phyloP scores from a whole-genome alignment of 2,329 filamentous ascomycete genomes.

The Ophiostoma quercus region DNA sequence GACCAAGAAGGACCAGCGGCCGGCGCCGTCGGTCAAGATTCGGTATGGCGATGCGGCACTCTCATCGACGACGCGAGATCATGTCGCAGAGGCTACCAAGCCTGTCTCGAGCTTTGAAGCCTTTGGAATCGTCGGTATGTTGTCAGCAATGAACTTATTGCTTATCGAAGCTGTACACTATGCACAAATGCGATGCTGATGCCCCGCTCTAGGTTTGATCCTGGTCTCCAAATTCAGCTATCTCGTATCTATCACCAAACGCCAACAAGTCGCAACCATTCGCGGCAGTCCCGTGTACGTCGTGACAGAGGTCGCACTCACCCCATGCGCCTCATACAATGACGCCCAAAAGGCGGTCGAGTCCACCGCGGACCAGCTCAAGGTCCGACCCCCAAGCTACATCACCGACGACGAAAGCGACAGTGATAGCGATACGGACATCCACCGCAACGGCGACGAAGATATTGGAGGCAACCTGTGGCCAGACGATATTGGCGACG shows the following conservation, averaged over 20 bases:
- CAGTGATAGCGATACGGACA: slow-evolving; percentile 38
- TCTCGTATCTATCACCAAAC: slow-evolving; percentile 77
- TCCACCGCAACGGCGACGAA: slow-evolving; percentile 27
- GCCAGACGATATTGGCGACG: slow-evolving; percentile 22
- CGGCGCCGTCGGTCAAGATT: slow-evolving; percentile 56
- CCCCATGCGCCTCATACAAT: slow-evolving; percentile 69
- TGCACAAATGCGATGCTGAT: background rate
- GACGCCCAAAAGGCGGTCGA: slow-evolving; percentile 70
- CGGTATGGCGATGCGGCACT: slow-evolving; percentile 60
- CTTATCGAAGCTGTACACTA: background rate
- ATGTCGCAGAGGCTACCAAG: slow-evolving; percentile 41
- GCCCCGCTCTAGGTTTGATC: slow-evolving; percentile 62
- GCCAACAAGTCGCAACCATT: slow-evolving; percentile 84
- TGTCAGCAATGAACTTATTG: background rate
- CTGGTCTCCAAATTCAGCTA: slow-evolving; percentile 76
- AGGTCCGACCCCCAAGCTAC: slow-evolving; percentile 34
- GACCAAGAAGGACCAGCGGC: slow-evolving; percentile 54
- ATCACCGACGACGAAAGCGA: slow-evolving; percentile 41
- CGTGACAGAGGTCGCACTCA: slow-evolving; percentile 83
- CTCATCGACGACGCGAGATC: slow-evolving; percentile 42
- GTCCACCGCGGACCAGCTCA: slow-evolving; percentile 48
- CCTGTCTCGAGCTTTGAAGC: slow-evolving; percentile 52
- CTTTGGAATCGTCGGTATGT: slow-evolving; percentile 54
- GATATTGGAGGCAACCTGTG: slow-evolving; percentile 23
- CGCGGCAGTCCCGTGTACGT: slow-evolving; percentile 78